Conservation (phyloP, 352 stramenopile species). For the Ochromonadaceae sp. region DNA sequence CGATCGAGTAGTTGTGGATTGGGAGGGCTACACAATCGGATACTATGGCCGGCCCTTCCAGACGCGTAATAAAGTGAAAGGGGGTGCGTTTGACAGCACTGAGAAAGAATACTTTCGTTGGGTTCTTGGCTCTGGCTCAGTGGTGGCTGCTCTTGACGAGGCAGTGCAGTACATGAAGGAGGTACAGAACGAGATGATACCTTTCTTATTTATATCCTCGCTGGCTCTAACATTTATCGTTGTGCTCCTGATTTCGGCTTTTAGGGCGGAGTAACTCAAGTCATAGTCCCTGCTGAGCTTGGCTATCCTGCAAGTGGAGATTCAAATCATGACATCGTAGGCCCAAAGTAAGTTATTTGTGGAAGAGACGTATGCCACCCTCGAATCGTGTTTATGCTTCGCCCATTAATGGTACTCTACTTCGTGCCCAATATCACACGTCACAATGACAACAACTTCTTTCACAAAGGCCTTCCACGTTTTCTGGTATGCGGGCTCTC, state of each 20-base stretch:
- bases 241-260: not conserved
- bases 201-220: not conserved
- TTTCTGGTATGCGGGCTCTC: slow-evolving; percentile 27
- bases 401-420: no score
- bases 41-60: slow-evolving; percentile 30
- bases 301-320: slow-evolving; percentile 26
- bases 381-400: not conserved
- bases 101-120: slow-evolving; percentile 29
- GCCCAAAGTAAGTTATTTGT: slow-evolving; percentile 23
- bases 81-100: slow-evolving; percentile 25
- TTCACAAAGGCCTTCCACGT: slow-evolving; percentile 24
- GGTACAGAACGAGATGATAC: no score
- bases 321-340: slow-evolving; percentile 25
- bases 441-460: not conserved
- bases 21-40: slow-evolving; percentile 37
- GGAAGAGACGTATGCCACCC: not conserved
- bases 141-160: slow-evolving; percentile 29
- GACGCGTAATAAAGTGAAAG: slow-evolving; percentile 25
- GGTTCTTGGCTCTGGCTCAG: slow-evolving; percentile 20
- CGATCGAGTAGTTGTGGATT: slow-evolving; percentile 34
- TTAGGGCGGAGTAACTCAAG: slow-evolving; percentile 25
- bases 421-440: no score
- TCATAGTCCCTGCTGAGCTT: slow-evolving; percentile 16
- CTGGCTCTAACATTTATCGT: not conserved
- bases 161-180: slow-evolving; percentile 26